Evolutionary conservation across 1,284 basidiomycete genomes (phyloP), one percentile per base, ranked within the genome.

Genomic region (Microbotryomycetes sp.): DNA sequence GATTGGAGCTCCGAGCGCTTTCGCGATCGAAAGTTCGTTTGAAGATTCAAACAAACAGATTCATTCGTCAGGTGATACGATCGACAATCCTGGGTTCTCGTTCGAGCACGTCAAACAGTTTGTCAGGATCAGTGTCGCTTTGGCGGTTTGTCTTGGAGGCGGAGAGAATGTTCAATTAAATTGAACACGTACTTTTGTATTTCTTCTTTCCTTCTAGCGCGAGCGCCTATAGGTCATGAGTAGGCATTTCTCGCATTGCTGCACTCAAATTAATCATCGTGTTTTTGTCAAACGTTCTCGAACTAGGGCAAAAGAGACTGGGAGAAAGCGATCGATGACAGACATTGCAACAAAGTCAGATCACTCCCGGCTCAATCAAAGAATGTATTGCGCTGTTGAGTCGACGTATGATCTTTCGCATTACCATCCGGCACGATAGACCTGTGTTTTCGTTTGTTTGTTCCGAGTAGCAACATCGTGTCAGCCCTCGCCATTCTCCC

Each of bases 31-130:
- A 31, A 60, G 59, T 6, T 63, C 57, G 4, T 71, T 71, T 29
- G 63, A 57, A 53, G 60, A 68, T 29, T 46, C 41, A 16, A 47
- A 45, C 31, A 57, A 61, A 30, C 52, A 57, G 47, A 93, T 96
- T 61, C 92, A 97, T 76, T 85, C 84, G 6, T 74, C 79, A 26
- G 83, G 82, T 54, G 91, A 97, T 85, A 79, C 86, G 52, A 87
- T 89, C 68, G 87, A 93, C 73, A 81, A 90, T 68, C 79, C 83
- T 24, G 92, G 92, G 75, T 96, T 96, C 77, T 89, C 86, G 70
- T 83, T 82, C 76, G 75, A 76, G 11, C 82, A 83, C 69, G 76
- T 78, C 23, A 5, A 27, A n/a, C 57, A 65, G 58, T 68, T 65
- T 30, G 46, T 63, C 16, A 48, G 57, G n/a, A 30, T 68, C 18